A percentile compares a stretch with the other conserved stretches of the same genome.
phyloP scores from a whole-genome alignment of 176 grass and related monocot species.

The Zoysia pacifica region DNA sequence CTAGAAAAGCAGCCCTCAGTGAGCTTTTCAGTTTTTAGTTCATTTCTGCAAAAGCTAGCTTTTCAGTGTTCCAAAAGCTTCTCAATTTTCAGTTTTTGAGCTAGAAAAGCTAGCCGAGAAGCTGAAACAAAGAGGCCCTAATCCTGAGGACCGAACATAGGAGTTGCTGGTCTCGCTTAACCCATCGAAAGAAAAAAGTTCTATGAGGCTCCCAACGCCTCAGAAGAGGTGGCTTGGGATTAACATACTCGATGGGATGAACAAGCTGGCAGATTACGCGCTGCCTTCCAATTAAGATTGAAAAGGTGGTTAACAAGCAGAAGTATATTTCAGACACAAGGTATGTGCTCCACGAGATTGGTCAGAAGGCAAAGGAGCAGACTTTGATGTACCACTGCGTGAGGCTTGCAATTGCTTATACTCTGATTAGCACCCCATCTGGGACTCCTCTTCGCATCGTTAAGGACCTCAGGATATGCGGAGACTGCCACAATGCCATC shows the following conservation, averaged over 20 bases:
- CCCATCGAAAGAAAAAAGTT: slow-evolving; percentile 50
- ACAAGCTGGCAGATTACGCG: slow-evolving; percentile 73
- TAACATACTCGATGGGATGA: slow-evolving; percentile 86
- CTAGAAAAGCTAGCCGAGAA: too few species aligned
- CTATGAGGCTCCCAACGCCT: slow-evolving; percentile 57
- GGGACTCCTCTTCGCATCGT: slow-evolving; percentile 84
- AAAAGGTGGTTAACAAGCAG: slow-evolving; percentile 76
- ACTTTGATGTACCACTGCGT: slow-evolving; percentile 85
- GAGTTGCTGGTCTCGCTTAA: slow-evolving; percentile 65
- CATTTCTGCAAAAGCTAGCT: too few species aligned
- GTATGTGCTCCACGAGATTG: slow-evolving; percentile 88
- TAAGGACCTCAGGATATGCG: slow-evolving; percentile 89
- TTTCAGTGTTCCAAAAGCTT: too few species aligned
- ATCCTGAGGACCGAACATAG: slow-evolving; percentile 66
- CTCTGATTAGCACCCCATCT: slow-evolving; percentile 80
- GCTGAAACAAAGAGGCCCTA: too few species aligned
- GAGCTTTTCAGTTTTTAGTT: too few species aligned
- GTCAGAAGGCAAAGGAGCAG: slow-evolving; percentile 88
- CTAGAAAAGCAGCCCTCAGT: too few species aligned
- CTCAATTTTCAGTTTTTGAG: too few species aligned
- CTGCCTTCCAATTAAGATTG: slow-evolving; percentile 67
- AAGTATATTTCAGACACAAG: slow-evolving; percentile 83
- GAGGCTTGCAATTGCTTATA: slow-evolving; percentile 83
- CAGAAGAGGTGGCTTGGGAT: slow-evolving; percentile 74
- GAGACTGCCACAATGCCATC: slow-evolving; percentile 92